A percentile compares a stretch with the other conserved stretches of the same genome.
Conservation (phyloP, 164 flowering plant species). For the Pachysandra terminalis region DNA sequence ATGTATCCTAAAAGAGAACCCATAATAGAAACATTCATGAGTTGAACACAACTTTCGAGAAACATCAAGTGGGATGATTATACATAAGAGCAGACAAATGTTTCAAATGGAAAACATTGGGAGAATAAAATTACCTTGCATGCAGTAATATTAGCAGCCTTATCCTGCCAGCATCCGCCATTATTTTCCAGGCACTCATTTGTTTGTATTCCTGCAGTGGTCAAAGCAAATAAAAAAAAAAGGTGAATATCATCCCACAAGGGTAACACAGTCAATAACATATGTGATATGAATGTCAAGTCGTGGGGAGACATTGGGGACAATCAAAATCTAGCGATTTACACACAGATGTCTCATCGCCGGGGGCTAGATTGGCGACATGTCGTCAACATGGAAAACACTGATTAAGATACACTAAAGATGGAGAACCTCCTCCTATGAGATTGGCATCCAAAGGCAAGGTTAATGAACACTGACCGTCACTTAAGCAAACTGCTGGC, state of each 20-base stretch:
- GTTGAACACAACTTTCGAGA: too few species aligned
- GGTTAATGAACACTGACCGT: slow-evolving; percentile 38
- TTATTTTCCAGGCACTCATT: slow-evolving; percentile 85
- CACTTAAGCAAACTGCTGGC: slow-evolving; percentile 77
- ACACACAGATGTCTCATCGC: too few species aligned
- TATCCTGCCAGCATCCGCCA: slow-evolving; percentile 96
- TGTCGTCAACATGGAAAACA: too few species aligned
- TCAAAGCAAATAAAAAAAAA: slow-evolving; percentile 3
- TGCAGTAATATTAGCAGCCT: slow-evolving; percentile 66
- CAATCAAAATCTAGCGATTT: too few species aligned
- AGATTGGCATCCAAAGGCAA: neutral
- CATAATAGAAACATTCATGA: neutral
- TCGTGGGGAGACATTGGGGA: neutral
- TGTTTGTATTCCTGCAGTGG: slow-evolving; percentile 67
- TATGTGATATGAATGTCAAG: neutral
- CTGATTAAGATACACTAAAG: too few species aligned
- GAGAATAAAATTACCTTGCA: slow-evolving; percentile 61
- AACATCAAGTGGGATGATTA: too few species aligned
- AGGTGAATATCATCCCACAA: slow-evolving; percentile 3
- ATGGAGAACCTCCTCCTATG: too few species aligned
- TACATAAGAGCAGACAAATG: neutral
- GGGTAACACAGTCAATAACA: too few species aligned
- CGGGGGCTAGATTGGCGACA: too few species aligned
- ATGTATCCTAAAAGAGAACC: slow-evolving; percentile 67
- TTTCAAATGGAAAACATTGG: neutral